A percentile compares a stretch with the other conserved stretches of the same genome.
These are phyloP conservation scores for Smittium culicis DNA, from an alignment of 371 early-diverging fungal genomes.

Conservation along the genomic window DNA sequence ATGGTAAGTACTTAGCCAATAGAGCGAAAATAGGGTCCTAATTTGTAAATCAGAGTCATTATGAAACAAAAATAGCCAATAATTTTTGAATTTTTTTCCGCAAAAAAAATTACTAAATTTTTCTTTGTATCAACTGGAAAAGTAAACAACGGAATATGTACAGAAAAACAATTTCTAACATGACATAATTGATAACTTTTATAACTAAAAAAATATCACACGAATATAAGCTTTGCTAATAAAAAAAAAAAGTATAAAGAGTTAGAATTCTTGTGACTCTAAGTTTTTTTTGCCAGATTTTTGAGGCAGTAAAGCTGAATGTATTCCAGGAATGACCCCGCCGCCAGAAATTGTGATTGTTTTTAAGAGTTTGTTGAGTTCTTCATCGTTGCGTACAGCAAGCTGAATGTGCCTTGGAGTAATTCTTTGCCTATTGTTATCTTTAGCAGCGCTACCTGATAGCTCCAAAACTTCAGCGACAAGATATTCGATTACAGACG, in stretches of 20 bases:
- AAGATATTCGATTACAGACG: slow-evolving; percentile 91
- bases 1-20: no score
- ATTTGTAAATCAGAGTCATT: no score
- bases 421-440: slow-evolving; percentile 92
- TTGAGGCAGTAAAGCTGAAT: slow-evolving; percentile 30
- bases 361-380: slow-evolving; percentile 86
- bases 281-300: slow-evolving; percentile 26
- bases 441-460: slow-evolving; percentile 91
- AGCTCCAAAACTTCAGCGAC: slow-evolving; percentile 93
- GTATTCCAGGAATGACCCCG: slow-evolving; percentile 80
- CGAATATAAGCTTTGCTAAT: neutral
- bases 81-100: no score
- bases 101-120: no score
- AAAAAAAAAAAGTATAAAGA: neutral
- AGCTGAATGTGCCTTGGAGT: slow-evolving; percentile 36
- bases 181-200: no score
- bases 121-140: no score
- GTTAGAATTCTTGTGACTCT: slow-evolving; percentile 31
- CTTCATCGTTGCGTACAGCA: slow-evolving; percentile 92
- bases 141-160: no score
- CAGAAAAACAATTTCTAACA: no score
- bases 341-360: slow-evolving; percentile 72
- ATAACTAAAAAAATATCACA: no score
- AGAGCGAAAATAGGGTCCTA: no score
- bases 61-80: no score